These are phyloP conservation scores for Pleomassaria siparia DNA, from an alignment of 2,329 filamentous ascomycete species.

Conservation along the genomic window DNA sequence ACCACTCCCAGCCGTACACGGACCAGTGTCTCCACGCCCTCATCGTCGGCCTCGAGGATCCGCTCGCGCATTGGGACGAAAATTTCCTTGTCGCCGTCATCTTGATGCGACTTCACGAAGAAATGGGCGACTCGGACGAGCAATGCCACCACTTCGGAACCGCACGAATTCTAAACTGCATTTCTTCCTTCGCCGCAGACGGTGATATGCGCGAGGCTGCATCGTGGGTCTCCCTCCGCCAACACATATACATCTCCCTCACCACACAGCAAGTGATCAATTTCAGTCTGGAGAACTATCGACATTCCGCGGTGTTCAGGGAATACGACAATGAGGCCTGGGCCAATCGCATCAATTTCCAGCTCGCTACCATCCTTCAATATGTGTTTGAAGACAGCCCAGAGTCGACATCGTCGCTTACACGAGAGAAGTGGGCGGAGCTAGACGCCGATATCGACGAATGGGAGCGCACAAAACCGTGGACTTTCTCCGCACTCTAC, in stretches of 20 bases:
- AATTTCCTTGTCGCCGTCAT: constrained; percentile 53
- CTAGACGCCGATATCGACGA: constrained; percentile 33
- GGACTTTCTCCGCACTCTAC: constrained; percentile 28
- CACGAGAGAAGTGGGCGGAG: constrained; percentile 30
- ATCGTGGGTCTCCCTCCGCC: constrained; percentile 45
- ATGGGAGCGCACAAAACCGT: constrained; percentile 35
- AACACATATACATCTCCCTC: constrained; percentile 46
- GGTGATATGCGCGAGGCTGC: constrained; percentile 46
- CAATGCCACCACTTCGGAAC: constrained; percentile 45
- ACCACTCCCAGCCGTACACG: constrained; percentile 49
- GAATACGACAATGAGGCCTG: constrained; percentile 33
- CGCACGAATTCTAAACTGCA: constrained; percentile 42
- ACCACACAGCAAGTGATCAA: constrained; percentile 37
- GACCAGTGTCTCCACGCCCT: constrained; percentile 51
- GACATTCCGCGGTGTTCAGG: constrained; percentile 30
- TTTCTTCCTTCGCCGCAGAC: constrained; percentile 40
- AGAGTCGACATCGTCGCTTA: constrained; percentile 7
- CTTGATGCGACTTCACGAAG: constrained; percentile 53
- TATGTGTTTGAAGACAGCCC: constrained; percentile 27
- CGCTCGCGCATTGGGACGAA: constrained; percentile 48
- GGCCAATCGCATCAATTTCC: constrained; percentile 36
- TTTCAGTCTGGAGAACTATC: constrained; percentile 33
- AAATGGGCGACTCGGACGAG: constrained; percentile 45
- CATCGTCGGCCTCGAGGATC: constrained; percentile 48
- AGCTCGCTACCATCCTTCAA: constrained; percentile 32